Percentiles rank a stretch among this genome's conserved stretches.
Evolutionary conservation across 176 grass and related monocot species (phyloP).

Genomic region (Saccharum spontaneum): DNA sequence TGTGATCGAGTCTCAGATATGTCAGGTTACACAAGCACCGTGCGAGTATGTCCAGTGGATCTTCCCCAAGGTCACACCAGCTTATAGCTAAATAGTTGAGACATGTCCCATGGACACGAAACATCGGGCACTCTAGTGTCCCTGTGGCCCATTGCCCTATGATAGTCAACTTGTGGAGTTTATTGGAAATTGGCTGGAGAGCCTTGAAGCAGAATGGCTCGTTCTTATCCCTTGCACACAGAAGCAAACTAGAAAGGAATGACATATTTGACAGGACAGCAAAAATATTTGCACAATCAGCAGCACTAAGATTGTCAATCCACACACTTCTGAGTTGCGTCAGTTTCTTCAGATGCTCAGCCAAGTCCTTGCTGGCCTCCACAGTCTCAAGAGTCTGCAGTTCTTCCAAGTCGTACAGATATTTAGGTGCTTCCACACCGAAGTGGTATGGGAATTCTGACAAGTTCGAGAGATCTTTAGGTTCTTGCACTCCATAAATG

Average conservation of each 20-base stretch:
- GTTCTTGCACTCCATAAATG: not conserved
- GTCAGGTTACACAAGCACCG: not conserved
- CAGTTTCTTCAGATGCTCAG: conserved; percentile 31
- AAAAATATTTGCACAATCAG: not conserved
- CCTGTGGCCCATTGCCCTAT: conserved; percentile 3
- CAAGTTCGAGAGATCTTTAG: conserved; percentile 24
- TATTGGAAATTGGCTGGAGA: not conserved
- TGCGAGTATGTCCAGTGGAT: conserved; percentile 10
- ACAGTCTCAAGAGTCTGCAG: conserved; percentile 43
- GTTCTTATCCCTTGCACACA: conserved; percentile 1
- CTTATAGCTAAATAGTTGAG: conserved; percentile 36
- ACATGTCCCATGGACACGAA: not conserved
- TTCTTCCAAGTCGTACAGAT: too few relatives aligned
- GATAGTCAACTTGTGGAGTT: not conserved
- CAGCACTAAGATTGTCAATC: conserved; percentile 16
- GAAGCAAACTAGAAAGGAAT: conserved; percentile 21
- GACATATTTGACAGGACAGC: not conserved
- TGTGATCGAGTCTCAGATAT: not conserved
- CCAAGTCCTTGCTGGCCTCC: conserved; percentile 2
- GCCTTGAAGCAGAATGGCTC: not conserved
- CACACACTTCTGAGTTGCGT: conserved; percentile 2
- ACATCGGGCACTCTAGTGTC: conserved; percentile 9
- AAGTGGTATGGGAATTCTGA: too few relatives aligned
- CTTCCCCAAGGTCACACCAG: not conserved
- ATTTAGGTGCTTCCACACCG: too few relatives aligned